A percentile compares a stretch with the other conserved stretches of the same genome.
phyloP scores from a whole-genome alignment of 148 eudicot species.

The Talinum fruticosum region DNA sequence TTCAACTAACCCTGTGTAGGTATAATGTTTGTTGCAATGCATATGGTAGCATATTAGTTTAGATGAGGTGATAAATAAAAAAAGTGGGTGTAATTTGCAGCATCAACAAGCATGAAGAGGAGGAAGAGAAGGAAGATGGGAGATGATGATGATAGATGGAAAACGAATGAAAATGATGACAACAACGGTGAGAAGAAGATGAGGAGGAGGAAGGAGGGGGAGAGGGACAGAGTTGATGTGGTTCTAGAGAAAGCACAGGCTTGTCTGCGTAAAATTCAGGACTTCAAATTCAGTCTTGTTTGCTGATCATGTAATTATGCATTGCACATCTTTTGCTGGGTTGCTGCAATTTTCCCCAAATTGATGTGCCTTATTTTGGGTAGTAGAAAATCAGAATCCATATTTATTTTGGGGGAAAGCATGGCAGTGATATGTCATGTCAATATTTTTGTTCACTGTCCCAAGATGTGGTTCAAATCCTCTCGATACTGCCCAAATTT shows the following conservation, averaged over 20 bases:
- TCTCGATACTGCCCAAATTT: background rate
- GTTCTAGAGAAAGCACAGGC: conserved; percentile 48
- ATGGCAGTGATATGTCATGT: conserved; percentile 15
- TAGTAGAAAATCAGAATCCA: background rate
- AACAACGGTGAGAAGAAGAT: background rate
- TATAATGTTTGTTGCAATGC: too few relatives aligned
- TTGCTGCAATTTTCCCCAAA: background rate
- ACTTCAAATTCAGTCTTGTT: conserved; percentile 30
- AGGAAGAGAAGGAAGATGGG: conserved; percentile 24
- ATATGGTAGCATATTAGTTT: too few relatives aligned
- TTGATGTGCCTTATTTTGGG: background rate
- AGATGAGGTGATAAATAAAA: too few relatives aligned
- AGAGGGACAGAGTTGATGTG: conserved; percentile 45
- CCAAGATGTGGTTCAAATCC: background rate
- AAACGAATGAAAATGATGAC: background rate
- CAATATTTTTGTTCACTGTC: background rate
- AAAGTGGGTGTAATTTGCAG: conserved; percentile 18
- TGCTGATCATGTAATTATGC: conserved; percentile 8
- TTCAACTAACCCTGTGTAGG: too few relatives aligned
- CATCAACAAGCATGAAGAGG: conserved; percentile 44
- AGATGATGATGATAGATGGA: conserved; percentile 15
- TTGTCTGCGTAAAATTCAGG: conserved; percentile 51
- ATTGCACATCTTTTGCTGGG: background rate
- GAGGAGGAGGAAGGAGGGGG: conserved; percentile 5
- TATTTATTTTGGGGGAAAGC: too few relatives aligned